Base-by-base conservation (phyloP, 345 rosid genomes). In the Bruguiera parviflora region DNA sequence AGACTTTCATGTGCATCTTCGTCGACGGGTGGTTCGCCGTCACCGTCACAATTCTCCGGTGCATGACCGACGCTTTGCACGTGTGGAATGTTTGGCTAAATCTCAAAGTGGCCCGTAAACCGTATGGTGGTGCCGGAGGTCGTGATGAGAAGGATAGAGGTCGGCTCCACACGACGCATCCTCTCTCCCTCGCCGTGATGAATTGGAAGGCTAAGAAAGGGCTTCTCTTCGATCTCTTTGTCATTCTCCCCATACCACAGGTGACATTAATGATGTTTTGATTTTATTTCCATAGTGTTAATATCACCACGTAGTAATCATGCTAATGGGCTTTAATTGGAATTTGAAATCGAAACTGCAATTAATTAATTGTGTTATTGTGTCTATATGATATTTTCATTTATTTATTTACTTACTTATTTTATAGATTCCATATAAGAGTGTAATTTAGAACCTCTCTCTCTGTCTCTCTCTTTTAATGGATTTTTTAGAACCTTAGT, bases 11-110 rank as follows among this genome's bases (percentile, higher is more conserved):
- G 90, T 91, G 96, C 75, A 87, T 94, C 53, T 87, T 89, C 78
- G 75, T 94, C 53, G 98, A 94, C 31, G 95, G 98, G 3, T 89
- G 96, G 97, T 87, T 91, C 33, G 92, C 97, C 78, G 84, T 91
- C 79, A 84, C 96, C n/a, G 96, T 95, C 33, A 89, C 96, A 5
- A 96, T 77, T 18, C 85, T 95, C 81, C 88, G 97, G 64, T 95
- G 96, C 85, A 88, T 89, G 97, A 86, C 90, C 32, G 99, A 95
- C 77, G 81, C 77, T 21, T 74, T 95, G 71, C 96, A 95, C 75
- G 75, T 91, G 4, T 95, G 96, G 95, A 91, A 95, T 81, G 86
- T 95, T 84, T 95, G 91, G 90, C 72, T 89, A 63, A 91, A 86
- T 63, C 71, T 95, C 70, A 86, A 81, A 75, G 83, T 89, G 84